A percentile compares a stretch with the other conserved stretches of the same genome.
These are phyloP conservation scores for Handroanthus guayacan DNA, from an alignment of 257 asterid genomes.

Conservation along the genomic window DNA sequence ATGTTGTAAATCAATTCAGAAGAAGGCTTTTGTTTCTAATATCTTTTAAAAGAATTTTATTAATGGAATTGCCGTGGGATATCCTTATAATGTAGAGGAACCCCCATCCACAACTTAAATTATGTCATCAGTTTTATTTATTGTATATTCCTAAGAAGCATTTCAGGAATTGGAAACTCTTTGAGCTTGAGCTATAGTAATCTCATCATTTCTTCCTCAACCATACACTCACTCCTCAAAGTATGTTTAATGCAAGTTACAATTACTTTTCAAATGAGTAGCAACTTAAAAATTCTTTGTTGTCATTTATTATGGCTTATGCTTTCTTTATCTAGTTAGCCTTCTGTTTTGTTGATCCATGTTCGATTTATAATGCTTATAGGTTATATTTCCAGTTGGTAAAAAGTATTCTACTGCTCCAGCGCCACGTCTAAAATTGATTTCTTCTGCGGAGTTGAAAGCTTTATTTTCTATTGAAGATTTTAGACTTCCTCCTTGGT, in stretches of 20 bases:
- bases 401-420: slow-evolving; percentile 67
- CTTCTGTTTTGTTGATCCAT: slow-evolving; percentile 15
- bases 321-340: slow-evolving; percentile 18
- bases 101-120: not conserved
- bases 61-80: no score
- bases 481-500: slow-evolving; percentile 90
- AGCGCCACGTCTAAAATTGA: slow-evolving; percentile 83
- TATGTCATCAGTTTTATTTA: not conserved
- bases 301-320: slow-evolving; percentile 15
- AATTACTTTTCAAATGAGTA: not conserved
- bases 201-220: slow-evolving; percentile 22
- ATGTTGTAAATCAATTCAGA: not conserved
- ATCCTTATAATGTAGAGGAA: no score
- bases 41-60: no score
- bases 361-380: slow-evolving; percentile 33
- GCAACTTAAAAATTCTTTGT: slow-evolving; percentile 7
- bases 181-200: not conserved
- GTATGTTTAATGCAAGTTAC: not conserved
- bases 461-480: slow-evolving; percentile 82
- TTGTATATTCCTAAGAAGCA: not conserved
- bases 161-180: slow-evolving; percentile 8
- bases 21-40: no score
- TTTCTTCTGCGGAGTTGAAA: slow-evolving; percentile 83
- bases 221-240: slow-evolving; percentile 17
- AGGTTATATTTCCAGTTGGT: slow-evolving; percentile 86